phyloP scores from a whole-genome alignment of 129 eudicot genomes.

The Helichrysum umbraculigerum region DNA sequence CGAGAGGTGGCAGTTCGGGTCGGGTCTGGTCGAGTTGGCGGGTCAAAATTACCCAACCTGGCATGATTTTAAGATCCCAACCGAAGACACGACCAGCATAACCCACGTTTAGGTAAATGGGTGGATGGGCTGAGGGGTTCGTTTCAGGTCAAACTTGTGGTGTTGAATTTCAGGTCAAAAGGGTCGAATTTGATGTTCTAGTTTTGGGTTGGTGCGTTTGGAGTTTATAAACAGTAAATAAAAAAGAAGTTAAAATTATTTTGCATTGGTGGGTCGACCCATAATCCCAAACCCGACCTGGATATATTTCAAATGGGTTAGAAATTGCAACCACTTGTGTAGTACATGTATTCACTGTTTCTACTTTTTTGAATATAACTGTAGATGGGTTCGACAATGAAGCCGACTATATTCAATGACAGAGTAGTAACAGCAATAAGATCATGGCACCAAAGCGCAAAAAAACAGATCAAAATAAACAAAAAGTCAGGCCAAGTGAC shows the following conservation, averaged over 20 bases:
- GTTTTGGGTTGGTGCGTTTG: background rate
- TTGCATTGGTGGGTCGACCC: too few relatives aligned
- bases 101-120: too few relatives aligned
- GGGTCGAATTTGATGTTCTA: too few relatives aligned
- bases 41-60: background rate
- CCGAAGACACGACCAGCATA: too few relatives aligned
- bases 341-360: background rate
- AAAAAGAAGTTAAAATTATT: too few relatives aligned
- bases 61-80: too few relatives aligned
- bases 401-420: constrained; percentile 55
- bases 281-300: too few relatives aligned
- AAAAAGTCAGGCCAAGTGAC: constrained; percentile 40
- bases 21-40: background rate
- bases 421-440: constrained; percentile 51
- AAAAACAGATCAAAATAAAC: constrained; percentile 39
- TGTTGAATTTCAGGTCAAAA: too few relatives aligned
- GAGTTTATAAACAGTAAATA: too few relatives aligned
- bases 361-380: too few relatives aligned
- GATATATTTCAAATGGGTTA: background rate
- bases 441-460: constrained; percentile 57
- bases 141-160: too few relatives aligned
- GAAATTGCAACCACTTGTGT: background rate
- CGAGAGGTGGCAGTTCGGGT: background rate
- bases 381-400: constrained; percentile 72
- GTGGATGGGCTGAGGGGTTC: too few relatives aligned